phyloP scores from a whole-genome alignment of 192 early-diverging fungal genomes.

The Coemansia sp. region DNA sequence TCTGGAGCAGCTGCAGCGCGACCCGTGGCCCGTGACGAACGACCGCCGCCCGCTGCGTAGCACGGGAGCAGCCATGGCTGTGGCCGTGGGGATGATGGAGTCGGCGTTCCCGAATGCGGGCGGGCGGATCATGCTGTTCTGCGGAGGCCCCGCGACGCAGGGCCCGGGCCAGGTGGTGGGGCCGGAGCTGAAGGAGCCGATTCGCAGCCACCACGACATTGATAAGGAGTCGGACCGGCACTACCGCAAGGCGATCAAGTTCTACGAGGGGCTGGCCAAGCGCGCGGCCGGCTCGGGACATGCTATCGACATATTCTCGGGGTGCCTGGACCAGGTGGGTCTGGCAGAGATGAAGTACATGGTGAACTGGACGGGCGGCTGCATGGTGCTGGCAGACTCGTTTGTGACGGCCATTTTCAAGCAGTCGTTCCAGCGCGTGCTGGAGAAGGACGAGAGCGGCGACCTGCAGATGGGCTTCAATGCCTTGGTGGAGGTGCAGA shows the following conservation, averaged over 20 bases:
- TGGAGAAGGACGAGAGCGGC: slow-evolving; percentile 85
- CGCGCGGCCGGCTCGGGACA: slow-evolving; percentile 83
- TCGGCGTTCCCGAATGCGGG: slow-evolving; percentile 88
- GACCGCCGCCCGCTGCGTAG: slow-evolving; percentile 89
- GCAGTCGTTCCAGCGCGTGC: slow-evolving; percentile 92
- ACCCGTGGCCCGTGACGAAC: slow-evolving; percentile 91
- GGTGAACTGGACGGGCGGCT: slow-evolving; percentile 82
- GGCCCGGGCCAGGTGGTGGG: slow-evolving; percentile 96
- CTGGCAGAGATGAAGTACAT: slow-evolving; percentile 94
- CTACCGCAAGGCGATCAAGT: slow-evolving; percentile 92
- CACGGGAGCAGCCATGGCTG: slow-evolving; percentile 90
- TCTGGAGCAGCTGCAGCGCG: slow-evolving; percentile 93
- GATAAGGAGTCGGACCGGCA: slow-evolving; percentile 92
- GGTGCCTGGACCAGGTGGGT: slow-evolving; percentile 97
- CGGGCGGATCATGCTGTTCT: slow-evolving; percentile 87
- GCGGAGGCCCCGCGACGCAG: slow-evolving; percentile 87
- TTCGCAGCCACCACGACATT: slow-evolving; percentile 97
- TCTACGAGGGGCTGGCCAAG: slow-evolving; percentile 84
- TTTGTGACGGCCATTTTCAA: slow-evolving; percentile 96
- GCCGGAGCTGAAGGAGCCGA: slow-evolving; percentile 83
- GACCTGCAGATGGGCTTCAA: slow-evolving; percentile 96
- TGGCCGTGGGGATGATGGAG: slow-evolving; percentile 90
- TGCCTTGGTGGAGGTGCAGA: slow-evolving; percentile 93
- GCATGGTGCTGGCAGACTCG: slow-evolving; percentile 92
- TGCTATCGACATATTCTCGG: slow-evolving; percentile 93